Evolutionary conservation across 2,329 filamentous ascomycete species (phyloP), one percentile per base, ranked within the genome.

Genomic region (Colletotrichum siamense): DNA sequence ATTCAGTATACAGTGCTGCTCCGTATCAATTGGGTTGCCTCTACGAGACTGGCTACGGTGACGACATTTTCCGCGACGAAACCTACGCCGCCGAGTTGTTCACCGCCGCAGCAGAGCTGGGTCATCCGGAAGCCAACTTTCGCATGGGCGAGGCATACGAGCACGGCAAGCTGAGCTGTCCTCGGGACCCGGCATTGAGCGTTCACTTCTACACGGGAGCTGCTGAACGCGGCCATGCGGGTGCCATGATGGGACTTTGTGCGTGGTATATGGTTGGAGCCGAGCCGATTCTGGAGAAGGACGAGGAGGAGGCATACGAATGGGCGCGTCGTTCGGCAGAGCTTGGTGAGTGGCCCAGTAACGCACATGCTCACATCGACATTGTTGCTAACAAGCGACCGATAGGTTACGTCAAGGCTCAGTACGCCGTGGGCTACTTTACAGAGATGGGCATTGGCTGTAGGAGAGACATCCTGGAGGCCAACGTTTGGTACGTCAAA

Each of bases 221-320:
- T 15, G 97, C 97, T 4, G 95, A 98, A 81, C 90, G 91, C 62
- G 95, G 95, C 2, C 94, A 98, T 81, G 90, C 96, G 0, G 91
- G 93, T 64, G 96, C 96, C 64, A 99, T 99, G 96, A 98, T 99
- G 96, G 96, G 96, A 6, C 89, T 99, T 10, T 99, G 97, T 85
- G 97, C 97, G 13, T 99, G 97, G 97, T 99, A 99, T 84, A 94
- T 99, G 90, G 94, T 99, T 55, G 97, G 97, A 13, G 97, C 97
- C 3, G 94, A 96, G 79, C 96, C 96, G 0, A 92, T 99, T 16
- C 87, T 99, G 26, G 96, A 98, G 77, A 98, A 97, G 85, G 96
- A 99, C 81, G 96, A 99, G 84, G 94, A 94, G 79, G 97, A 99
- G 85, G 97, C 97, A 12, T 99, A 98, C 82, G 96, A 98, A 84